Evolutionary conservation across 768 basidiomycete genomes (phyloP).

Genomic region (Rhizopogon salebrosus): DNA sequence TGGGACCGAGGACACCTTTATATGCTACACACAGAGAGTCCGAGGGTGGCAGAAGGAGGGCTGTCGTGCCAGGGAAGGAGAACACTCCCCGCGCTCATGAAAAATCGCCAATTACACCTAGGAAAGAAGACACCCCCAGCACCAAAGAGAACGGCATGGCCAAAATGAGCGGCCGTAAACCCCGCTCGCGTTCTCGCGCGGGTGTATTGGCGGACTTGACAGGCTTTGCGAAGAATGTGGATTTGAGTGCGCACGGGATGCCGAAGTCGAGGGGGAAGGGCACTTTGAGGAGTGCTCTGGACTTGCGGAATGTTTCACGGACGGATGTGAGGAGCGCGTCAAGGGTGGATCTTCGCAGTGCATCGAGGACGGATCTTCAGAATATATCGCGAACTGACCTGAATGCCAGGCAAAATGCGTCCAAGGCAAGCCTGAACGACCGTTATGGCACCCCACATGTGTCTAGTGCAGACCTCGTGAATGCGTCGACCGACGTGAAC

Average conservation of each 20-base stretch:
- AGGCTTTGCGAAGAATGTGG: conserved; percentile 28
- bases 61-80: neutral
- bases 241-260: conserved; percentile 24
- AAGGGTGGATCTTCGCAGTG: neutral
- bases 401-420: neutral
- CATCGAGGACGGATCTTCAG: neutral
- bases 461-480: conserved; percentile 14
- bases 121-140: conserved; percentile 22
- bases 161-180: conserved; percentile 23
- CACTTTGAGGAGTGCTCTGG: conserved; percentile 36
- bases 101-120: conserved; percentile 1
- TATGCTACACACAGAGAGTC: neutral
- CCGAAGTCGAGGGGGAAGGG: conserved; percentile 21
- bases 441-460: conserved; percentile 6
- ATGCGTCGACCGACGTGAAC: conserved; percentile 6
- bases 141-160: conserved; percentile 7
- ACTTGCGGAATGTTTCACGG: neutral
- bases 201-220: conserved; percentile 38
- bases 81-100: conserved; percentile 3
- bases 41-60: neutral
- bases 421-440: conserved; percentile 14
- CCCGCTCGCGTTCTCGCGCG: conserved; percentile 20
- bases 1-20: conserved; percentile 17
- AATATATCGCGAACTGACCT: neutral
- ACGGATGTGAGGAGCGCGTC: conserved; percentile 11